Evolutionary conservation across 768 basidiomycete genomes (phyloP).

Genomic region (Galerina sulciceps): DNA sequence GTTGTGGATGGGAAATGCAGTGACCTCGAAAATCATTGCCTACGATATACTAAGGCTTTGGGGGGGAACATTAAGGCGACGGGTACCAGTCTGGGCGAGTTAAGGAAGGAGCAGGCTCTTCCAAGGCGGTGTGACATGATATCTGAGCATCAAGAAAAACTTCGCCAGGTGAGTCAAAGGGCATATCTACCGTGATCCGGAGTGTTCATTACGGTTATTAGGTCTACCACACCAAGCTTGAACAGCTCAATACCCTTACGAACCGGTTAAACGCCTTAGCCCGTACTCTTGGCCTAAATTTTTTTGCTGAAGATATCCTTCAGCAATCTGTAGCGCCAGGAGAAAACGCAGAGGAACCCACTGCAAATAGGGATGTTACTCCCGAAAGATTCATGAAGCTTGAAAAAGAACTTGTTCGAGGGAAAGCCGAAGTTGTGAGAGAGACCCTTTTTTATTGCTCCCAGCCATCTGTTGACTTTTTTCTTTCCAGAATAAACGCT

Average conservation of each 20-base stretch:
- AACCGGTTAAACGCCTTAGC: slow-evolving; percentile 65
- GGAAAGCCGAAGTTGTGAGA: slow-evolving; percentile 84
- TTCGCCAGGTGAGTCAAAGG: slow-evolving; percentile 78
- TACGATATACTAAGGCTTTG: slow-evolving; percentile 68
- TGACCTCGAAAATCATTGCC: slow-evolving; percentile 64
- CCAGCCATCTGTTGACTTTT: neutral
- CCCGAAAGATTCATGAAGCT: slow-evolving; percentile 80
- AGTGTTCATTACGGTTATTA: slow-evolving; percentile 25
- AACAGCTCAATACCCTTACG: slow-evolving; percentile 72
- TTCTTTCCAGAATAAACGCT: slow-evolving; percentile 62
- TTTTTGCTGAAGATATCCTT: slow-evolving; percentile 59
- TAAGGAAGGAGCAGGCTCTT: slow-evolving; percentile 72
- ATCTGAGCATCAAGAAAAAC: slow-evolving; percentile 73
- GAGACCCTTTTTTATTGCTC: neutral
- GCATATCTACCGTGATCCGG: slow-evolving; percentile 22
- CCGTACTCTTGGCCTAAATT: slow-evolving; percentile 63
- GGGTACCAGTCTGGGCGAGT: slow-evolving; percentile 66
- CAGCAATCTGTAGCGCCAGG: slow-evolving; percentile 48
- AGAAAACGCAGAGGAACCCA: slow-evolving; percentile 38
- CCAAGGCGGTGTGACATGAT: slow-evolving; percentile 74
- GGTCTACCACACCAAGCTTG: slow-evolving; percentile 79
- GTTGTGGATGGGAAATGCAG: slow-evolving; percentile 70
- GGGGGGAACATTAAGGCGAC: slow-evolving; percentile 74
- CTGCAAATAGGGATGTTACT: slow-evolving; percentile 69
- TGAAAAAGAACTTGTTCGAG: slow-evolving; percentile 84